Evolutionary conservation across 805 yeast species (phyloP).

Genomic region (Wickerhamomyces mucosus): DNA sequence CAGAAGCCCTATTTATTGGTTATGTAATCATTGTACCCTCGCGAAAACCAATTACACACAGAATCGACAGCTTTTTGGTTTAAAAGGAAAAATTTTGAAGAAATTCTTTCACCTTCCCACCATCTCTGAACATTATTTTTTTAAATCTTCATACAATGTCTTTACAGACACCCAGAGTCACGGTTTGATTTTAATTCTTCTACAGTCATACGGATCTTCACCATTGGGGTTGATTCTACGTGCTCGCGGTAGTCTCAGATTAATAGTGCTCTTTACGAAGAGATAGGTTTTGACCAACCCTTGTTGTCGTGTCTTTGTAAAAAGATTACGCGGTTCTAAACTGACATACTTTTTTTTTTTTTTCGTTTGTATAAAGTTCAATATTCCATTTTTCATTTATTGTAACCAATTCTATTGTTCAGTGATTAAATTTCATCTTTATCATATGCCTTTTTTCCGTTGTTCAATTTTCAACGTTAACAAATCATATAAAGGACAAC

Average conservation of each 20-base stretch:
- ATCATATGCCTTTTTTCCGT: conserved; percentile 33
- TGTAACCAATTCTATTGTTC: neutral
- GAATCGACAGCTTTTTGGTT: too few species aligned
- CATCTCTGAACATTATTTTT: conserved; percentile 1
- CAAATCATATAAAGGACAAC: conserved; percentile 69
- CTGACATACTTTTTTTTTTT: conserved; percentile 34
- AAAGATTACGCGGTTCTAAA: conserved; percentile 67
- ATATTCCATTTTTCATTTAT: neutral
- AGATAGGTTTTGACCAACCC: conserved; percentile 42
- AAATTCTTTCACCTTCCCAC: neutral
- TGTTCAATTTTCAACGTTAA: conserved; percentile 59
- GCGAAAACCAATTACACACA: too few species aligned
- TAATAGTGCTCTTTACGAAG: conserved; percentile 6
- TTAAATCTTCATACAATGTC: conserved; percentile 22
- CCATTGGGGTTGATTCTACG: conserved; percentile 32
- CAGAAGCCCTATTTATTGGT: too few species aligned
- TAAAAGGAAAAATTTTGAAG: neutral
- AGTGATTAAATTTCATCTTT: neutral
- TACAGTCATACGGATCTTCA: conserved; percentile 22
- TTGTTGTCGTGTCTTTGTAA: conserved; percentile 30
- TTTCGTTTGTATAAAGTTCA: neutral
- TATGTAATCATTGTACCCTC: too few species aligned
- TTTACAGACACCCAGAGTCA: conserved; percentile 69
- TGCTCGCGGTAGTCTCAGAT: conserved; percentile 95
- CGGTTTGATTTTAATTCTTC: conserved; percentile 27